A percentile compares a stretch with the other conserved stretches of the same genome.
Evolutionary conservation across 2,329 filamentous ascomycete genomes (phyloP).

Genomic region (Talaromyces verruculosus): DNA sequence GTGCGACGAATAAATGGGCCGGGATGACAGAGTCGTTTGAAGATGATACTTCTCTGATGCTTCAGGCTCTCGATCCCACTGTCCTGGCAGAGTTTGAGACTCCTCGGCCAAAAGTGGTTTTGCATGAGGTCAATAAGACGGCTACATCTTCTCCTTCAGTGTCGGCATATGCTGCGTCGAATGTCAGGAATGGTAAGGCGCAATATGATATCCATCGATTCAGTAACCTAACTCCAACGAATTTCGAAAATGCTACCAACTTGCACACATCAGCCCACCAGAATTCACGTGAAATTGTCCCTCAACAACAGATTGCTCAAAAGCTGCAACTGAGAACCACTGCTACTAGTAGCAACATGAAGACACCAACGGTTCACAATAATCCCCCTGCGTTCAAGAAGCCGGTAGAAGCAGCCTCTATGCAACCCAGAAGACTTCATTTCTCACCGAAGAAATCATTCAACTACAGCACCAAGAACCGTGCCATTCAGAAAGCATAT

Average conservation of each 20-base stretch:
- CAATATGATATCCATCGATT: not conserved
- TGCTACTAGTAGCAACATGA: not conserved
- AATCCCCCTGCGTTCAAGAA: not conserved
- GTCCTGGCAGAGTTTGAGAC: constrained; percentile 26
- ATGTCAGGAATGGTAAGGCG: not conserved
- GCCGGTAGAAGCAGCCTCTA: not conserved
- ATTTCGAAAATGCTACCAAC: not conserved
- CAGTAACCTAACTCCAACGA: not conserved
- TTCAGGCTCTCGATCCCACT: constrained; percentile 28
- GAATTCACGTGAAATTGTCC: not conserved
- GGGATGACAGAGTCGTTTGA: constrained; percentile 29
- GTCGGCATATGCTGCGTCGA: not conserved
- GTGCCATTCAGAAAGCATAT: not conserved
- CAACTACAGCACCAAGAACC: not conserved
- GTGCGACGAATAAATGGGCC: not conserved
- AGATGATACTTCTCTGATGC: constrained; percentile 36
- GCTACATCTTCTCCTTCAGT: not conserved
- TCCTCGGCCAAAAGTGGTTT: not conserved
- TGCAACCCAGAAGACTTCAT: not conserved
- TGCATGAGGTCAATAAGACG: not conserved
- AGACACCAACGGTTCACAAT: not conserved
- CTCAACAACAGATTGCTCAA: not conserved
- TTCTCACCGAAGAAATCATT: not conserved
- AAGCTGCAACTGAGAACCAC: not conserved
- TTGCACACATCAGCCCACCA: too few species aligned